Evolutionary conservation across 2,329 filamentous ascomycete species (phyloP).

Genomic region (Chrysoporthe puriensis): DNA sequence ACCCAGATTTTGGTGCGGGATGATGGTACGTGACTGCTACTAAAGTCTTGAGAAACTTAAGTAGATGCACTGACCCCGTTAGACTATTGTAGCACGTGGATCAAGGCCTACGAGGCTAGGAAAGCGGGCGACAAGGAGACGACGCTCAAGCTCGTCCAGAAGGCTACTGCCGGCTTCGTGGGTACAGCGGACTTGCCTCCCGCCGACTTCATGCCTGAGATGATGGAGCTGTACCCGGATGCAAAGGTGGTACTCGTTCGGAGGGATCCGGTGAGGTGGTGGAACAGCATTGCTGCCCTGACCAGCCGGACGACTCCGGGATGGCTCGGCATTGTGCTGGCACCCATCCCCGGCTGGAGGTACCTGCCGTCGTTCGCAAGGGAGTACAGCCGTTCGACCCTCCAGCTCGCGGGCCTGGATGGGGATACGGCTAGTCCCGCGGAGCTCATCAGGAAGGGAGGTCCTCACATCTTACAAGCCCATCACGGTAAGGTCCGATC

Average conservation of each 20-base stretch:
- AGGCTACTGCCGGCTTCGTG: slow-evolving; percentile 42
- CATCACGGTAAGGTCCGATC: slow-evolving; percentile 17
- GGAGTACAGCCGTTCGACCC: slow-evolving; percentile 16
- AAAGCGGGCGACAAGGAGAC: slow-evolving; percentile 31
- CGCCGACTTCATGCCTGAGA: slow-evolving; percentile 43
- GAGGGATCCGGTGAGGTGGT: slow-evolving; percentile 38
- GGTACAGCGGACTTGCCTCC: slow-evolving; percentile 46
- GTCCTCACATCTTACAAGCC: slow-evolving; percentile 20
- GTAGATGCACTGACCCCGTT: background rate
- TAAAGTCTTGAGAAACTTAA: too few species aligned
- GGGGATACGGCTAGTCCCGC: slow-evolving; percentile 3
- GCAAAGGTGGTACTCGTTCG: slow-evolving; percentile 46
- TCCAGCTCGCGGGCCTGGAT: slow-evolving; percentile 14
- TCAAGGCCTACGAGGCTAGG: slow-evolving; percentile 34
- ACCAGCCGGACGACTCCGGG: slow-evolving; percentile 10
- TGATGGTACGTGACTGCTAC: background rate
- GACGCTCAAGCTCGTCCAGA: slow-evolving; percentile 32
- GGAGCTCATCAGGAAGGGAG: slow-evolving; percentile 19
- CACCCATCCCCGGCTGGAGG: slow-evolving; percentile 19
- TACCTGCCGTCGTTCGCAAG: slow-evolving; percentile 16
- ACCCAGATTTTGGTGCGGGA: slow-evolving; percentile 19
- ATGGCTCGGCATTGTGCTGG: slow-evolving; percentile 11
- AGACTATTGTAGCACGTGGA: slow-evolving; percentile 33
- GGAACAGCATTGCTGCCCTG: slow-evolving; percentile 30
- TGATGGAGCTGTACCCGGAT: slow-evolving; percentile 48